Evolutionary conservation across 768 basidiomycete genomes (phyloP), one percentile per base, ranked within the genome.

Genomic region (Leucosporidium scottii): DNA sequence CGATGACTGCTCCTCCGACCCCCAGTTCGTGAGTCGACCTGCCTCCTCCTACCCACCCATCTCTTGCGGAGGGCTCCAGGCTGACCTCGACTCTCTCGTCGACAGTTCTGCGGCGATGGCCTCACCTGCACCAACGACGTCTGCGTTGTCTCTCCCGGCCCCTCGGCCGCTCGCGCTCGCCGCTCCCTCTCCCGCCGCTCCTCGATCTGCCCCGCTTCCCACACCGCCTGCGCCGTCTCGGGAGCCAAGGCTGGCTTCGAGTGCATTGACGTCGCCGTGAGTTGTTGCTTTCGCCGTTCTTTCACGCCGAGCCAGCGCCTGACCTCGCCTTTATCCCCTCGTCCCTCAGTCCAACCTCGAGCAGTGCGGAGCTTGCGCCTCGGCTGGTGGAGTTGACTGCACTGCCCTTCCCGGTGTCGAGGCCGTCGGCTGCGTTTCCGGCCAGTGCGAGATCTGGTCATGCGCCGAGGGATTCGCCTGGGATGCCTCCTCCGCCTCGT

Each of bases 351-450:
- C 59, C 21, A 62, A 61, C 27, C 65, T 64, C 47, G 64, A 55
- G 36, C 66, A 71, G 49, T 70, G 70, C 64, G 70, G 70, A 30
- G 66, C 55, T 10, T 71, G 70, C 61, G 66, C 66, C 5, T 13
- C 39, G 1, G 12, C 48, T 7, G 70, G 70, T 23, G 70, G 70
- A 4, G 64, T 66, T 18, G 70, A 71, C 67, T 71, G 70, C 70
- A 67, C 69, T 1, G 28, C 59, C 3, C n/a, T 70, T 31, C 48
- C 51, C n/a, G 66, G 66, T 6, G 66, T 59, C 47, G 50, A 47
- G 5, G 49, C 57, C 3, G 62, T 61, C 36, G 64, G 63, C 23
- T 71, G 70, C 61, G 30, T 56, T 20, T 49, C 34, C 25, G 48
- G 59, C 28, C 30, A 20, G 18, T 65, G 64, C 64, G 64, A 62